These are phyloP conservation scores for Eucalyptus caleyi DNA, from an alignment of 345 rosid species.

Conservation along the genomic window DNA sequence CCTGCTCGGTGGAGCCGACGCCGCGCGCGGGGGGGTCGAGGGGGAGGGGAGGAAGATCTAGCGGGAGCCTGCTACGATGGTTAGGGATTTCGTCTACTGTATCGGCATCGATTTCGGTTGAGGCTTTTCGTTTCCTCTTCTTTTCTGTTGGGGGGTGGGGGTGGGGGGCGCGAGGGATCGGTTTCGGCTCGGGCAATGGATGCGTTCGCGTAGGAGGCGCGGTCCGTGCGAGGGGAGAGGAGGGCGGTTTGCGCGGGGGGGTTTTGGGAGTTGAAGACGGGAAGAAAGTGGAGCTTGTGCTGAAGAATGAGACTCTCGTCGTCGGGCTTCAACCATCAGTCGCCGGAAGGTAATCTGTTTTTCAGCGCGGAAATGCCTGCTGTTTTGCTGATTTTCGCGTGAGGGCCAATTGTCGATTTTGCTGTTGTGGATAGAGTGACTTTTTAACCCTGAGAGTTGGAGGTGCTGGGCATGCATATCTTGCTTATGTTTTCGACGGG, in stretches of 20 bases:
- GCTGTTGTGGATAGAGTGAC: neutral
- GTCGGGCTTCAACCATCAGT: slow-evolving; percentile 36
- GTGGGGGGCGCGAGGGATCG: neutral
- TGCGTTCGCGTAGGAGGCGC: neutral
- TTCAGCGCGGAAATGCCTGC: neutral
- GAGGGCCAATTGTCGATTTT: neutral
- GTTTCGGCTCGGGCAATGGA: neutral
- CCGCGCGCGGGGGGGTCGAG: neutral
- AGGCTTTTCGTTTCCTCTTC: neutral
- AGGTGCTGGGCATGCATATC: neutral
- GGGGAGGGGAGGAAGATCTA: neutral
- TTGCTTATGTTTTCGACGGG: neutral
- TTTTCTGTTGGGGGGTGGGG: neutral
- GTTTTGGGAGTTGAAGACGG: neutral
- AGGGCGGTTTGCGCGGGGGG: neutral
- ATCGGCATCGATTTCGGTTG: slow-evolving; percentile 10
- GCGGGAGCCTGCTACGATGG: slow-evolving; percentile 6
- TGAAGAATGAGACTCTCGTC: slow-evolving; percentile 42
- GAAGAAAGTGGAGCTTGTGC: neutral
- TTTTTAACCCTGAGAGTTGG: neutral
- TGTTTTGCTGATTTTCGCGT: neutral
- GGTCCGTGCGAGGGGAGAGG: neutral
- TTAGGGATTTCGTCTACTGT: slow-evolving; percentile 3
- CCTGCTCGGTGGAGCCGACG: neutral
- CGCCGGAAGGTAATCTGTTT: slow-evolving; percentile 32